Evolutionary conservation across 345 rosid species (phyloP).

Genomic region (Draba incana): DNA sequence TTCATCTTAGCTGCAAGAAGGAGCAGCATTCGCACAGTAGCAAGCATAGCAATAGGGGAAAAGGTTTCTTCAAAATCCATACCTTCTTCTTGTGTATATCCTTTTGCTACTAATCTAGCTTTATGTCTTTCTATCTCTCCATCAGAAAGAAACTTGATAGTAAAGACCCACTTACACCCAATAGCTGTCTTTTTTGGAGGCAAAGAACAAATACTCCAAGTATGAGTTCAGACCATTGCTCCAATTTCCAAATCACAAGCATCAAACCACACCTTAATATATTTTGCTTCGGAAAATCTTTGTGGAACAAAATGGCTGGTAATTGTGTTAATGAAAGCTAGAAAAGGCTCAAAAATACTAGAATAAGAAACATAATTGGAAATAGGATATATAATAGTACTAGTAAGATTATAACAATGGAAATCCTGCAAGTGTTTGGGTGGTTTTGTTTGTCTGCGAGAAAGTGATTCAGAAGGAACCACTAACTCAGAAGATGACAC

Average conservation of each 20-base stretch:
- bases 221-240: neutral
- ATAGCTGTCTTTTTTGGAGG: neutral
- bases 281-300: neutral
- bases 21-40: neutral
- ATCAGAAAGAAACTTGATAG: too few species aligned
- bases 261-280: neutral
- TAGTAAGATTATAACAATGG: too few species aligned
- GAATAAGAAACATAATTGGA: neutral
- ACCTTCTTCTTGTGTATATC: neutral
- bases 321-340: neutral
- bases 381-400: too few species aligned
- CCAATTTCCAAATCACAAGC: neutral
- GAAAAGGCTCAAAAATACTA: neutral
- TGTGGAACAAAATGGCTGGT: neutral
- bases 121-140: too few species aligned
- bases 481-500: too few species aligned
- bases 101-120: too few species aligned
- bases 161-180: neutral
- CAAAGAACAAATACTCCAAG: neutral
- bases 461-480: too few species aligned
- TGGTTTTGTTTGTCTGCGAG: too few species aligned
- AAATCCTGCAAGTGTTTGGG: too few species aligned
- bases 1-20: neutral
- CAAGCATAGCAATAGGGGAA: neutral
- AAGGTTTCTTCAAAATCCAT: neutral